Conservation (phyloP, 768 basidiomycete species). For the Sistotremastrum suecicum region DNA sequence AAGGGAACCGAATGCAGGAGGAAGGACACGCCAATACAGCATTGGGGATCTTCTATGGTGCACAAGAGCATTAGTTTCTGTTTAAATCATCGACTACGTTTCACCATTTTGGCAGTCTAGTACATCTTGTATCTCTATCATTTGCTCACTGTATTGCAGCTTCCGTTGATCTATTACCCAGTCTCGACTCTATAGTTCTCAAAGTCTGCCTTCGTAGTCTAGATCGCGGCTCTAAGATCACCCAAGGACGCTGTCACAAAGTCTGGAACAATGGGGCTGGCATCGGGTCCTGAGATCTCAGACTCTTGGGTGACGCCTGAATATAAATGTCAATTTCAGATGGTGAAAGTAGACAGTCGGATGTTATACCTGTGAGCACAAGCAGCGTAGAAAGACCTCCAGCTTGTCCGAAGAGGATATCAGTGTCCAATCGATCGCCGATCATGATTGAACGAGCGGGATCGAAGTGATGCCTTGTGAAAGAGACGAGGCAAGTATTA, state of each 20-base stretch:
- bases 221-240: conserved; percentile 39
- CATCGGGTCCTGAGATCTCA: conserved; percentile 57
- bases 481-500: neutral
- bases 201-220: neutral
- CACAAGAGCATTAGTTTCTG: too few species aligned
- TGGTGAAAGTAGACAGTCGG: neutral
- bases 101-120: too few species aligned
- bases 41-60: too few species aligned
- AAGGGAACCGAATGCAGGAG: too few species aligned
- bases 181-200: neutral
- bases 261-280: conserved; percentile 64
- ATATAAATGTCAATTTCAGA: neutral
- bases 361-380: conserved; percentile 68
- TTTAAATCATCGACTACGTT: too few species aligned
- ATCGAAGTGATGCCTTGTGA: conserved; percentile 66
- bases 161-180: too few species aligned
- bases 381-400: conserved; percentile 80
- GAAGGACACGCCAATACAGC: too few species aligned
- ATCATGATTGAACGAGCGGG: conserved; percentile 85
- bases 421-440: conserved; percentile 90
- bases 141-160: too few species aligned
- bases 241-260: conserved; percentile 73
- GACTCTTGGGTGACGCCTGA: conserved; percentile 65
- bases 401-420: conserved; percentile 84
- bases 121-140: too few species aligned